phyloP scores from a whole-genome alignment of 202 grass and related monocot species.

The Carex arenaria region DNA sequence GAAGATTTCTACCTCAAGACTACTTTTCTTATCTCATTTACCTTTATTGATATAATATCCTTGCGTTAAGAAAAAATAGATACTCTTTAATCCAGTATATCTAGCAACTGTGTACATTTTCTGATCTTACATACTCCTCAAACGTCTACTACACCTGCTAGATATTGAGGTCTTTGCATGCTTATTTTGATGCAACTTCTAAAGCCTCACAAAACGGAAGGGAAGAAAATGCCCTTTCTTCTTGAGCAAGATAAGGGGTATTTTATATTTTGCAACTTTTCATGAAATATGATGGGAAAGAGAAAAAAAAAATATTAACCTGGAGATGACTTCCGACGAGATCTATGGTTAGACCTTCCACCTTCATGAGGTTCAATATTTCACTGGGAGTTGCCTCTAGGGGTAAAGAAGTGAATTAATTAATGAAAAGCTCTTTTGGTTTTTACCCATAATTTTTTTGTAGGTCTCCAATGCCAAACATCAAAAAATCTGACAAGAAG shows the following conservation, averaged over 20 bases:
- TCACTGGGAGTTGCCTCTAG: constrained; percentile 12
- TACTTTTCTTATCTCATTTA: neutral
- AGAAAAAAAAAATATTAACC: constrained; percentile 4
- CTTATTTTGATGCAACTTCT: neutral
- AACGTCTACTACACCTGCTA: neutral
- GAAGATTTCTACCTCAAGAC: neutral
- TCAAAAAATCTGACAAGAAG: neutral
- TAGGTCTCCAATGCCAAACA: neutral
- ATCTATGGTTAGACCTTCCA: constrained; percentile 13
- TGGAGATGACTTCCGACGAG: constrained; percentile 18
- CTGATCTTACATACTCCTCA: neutral
- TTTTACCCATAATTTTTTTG: neutral
- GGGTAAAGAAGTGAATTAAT: neutral
- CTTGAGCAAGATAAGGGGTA: neutral
- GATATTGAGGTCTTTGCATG: neutral
- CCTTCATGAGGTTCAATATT: constrained; percentile 17
- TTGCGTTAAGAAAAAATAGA: neutral
- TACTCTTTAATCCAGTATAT: neutral
- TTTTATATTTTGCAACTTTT: neutral
- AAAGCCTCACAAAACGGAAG: neutral
- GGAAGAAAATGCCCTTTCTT: neutral
- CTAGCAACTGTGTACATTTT: neutral
- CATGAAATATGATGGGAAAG: neutral
- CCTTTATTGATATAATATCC: neutral
- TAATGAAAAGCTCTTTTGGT: neutral